Evolutionary conservation across 2,329 filamentous ascomycete genomes (phyloP).

Genomic region (Nemania serpens): DNA sequence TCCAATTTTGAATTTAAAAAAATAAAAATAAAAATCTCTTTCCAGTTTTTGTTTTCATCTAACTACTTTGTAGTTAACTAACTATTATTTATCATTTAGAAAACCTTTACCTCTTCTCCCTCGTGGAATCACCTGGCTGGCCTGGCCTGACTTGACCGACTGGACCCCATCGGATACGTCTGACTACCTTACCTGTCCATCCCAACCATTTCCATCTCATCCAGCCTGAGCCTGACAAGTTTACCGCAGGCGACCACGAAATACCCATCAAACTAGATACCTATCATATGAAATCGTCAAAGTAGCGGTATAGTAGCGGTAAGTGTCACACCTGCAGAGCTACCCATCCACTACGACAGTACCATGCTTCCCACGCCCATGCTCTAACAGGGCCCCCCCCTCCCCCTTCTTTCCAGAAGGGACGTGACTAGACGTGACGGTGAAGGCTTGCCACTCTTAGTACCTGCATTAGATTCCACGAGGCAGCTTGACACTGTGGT

Average conservation of each 20-base stretch:
- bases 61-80: too few species aligned
- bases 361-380: background rate
- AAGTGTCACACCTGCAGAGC: conserved; percentile 29
- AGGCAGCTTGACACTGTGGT: conserved; percentile 35
- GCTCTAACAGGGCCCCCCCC: background rate
- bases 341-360: background rate
- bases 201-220: background rate
- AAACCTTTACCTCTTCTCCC: too few species aligned
- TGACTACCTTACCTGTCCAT: conserved; percentile 17
- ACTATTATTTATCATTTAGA: background rate
- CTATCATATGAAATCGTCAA: conserved; percentile 28
- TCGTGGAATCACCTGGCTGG: conserved; percentile 23
- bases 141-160: conserved; percentile 19
- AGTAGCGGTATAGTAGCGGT: conserved; percentile 31
- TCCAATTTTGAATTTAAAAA: too few species aligned
- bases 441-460: conserved; percentile 25
- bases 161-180: conserved; percentile 29
- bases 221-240: conserved; percentile 20
- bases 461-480: conserved; percentile 41
- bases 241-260: conserved; percentile 24
- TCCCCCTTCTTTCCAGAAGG: background rate
- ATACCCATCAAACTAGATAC: conserved; percentile 19
- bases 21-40: too few species aligned
- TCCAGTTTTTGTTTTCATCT: too few species aligned
- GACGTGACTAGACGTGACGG: background rate